These are phyloP conservation scores for Neurospora hispaniola DNA, from an alignment of 495 filamentous ascomycete species.

Conservation along the genomic window DNA sequence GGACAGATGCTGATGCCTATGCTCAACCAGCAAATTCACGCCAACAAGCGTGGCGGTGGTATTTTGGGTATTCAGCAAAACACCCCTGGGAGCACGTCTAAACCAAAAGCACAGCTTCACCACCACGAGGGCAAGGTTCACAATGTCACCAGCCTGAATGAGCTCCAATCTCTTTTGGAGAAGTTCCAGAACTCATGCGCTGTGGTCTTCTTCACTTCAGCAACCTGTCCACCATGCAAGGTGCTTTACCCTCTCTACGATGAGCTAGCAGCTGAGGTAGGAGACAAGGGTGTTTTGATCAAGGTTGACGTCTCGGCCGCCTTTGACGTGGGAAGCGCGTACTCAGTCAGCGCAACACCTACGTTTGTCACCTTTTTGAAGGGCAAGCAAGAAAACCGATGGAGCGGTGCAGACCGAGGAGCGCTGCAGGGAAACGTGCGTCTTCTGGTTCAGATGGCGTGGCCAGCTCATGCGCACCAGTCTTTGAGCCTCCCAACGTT, in stretches of 20 bases:
- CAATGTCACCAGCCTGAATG: conserved; percentile 30
- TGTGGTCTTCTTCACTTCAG: conserved; percentile 85
- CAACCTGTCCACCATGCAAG: conserved; percentile 80
- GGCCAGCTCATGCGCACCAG: conserved; percentile 67
- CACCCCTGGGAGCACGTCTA: conserved; percentile 18
- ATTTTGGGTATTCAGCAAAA: conserved; percentile 40
- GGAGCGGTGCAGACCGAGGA: conserved; percentile 63
- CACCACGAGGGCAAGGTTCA: conserved; percentile 25
- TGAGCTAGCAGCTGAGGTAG: conserved; percentile 62
- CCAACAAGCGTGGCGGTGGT: conserved; percentile 44
- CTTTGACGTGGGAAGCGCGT: conserved; percentile 53
- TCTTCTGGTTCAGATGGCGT: conserved; percentile 64
- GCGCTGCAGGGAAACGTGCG: conserved; percentile 63
- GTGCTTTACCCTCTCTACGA: conserved; percentile 76
- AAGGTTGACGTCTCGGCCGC: conserved; percentile 71
- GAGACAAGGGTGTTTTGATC: conserved; percentile 60
- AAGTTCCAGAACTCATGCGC: conserved; percentile 56
- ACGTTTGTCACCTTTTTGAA: conserved; percentile 85
- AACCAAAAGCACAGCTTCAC: conserved; percentile 23
- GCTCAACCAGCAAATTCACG: conserved; percentile 62
- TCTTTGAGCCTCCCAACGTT: conserved; percentile 59
- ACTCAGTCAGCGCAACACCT: conserved; percentile 65
- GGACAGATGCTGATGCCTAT: conserved; percentile 82
- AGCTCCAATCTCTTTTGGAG: conserved; percentile 50
- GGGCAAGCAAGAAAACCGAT: conserved; percentile 65